Percentiles rank a stretch among this genome's conserved stretches.
Conservation (phyloP, 2,329 filamentous ascomycete genomes). For the Erysiphe neolycopersici region DNA sequence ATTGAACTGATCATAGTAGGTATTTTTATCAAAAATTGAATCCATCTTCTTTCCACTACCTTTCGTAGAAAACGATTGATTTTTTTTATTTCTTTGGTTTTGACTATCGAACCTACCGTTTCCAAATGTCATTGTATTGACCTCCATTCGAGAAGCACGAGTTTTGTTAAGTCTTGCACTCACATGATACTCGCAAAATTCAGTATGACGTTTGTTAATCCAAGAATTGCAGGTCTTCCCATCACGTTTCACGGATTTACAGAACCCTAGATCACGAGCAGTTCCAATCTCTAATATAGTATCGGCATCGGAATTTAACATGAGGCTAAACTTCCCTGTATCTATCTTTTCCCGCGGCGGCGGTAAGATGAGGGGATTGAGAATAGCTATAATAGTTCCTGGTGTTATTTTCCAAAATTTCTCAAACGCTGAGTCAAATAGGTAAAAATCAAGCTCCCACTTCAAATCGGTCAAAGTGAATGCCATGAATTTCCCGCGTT, state of each 20-base stretch:
- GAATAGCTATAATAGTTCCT: conserved; percentile 73
- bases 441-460: conserved; percentile 73
- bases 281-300: conserved; percentile 72
- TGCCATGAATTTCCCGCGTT: conserved; percentile 71
- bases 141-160: conserved; percentile 41
- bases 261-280: conserved; percentile 67
- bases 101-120: conserved; percentile 11
- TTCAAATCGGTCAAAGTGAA: conserved; percentile 67
- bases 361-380: conserved; percentile 81
- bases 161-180: conserved; percentile 54
- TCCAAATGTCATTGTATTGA: conserved; percentile 39
- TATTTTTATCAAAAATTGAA: conserved; percentile 12
- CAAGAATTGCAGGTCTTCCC: conserved; percentile 56
- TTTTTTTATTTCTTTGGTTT: conserved; percentile 9
- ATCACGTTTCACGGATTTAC: conserved; percentile 62
- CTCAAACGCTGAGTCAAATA: conserved; percentile 76
- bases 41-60: conserved; percentile 8
- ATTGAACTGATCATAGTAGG: conserved; percentile 27
- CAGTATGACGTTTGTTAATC: conserved; percentile 69
- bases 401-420: conserved; percentile 83
- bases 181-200: conserved; percentile 82
- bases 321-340: conserved; percentile 63
- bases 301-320: conserved; percentile 64
- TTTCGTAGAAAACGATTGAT: conserved; percentile 6
- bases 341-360: conserved; percentile 49